Conservation (phyloP, 345 rosid species). For the Bruguiera parviflora region DNA sequence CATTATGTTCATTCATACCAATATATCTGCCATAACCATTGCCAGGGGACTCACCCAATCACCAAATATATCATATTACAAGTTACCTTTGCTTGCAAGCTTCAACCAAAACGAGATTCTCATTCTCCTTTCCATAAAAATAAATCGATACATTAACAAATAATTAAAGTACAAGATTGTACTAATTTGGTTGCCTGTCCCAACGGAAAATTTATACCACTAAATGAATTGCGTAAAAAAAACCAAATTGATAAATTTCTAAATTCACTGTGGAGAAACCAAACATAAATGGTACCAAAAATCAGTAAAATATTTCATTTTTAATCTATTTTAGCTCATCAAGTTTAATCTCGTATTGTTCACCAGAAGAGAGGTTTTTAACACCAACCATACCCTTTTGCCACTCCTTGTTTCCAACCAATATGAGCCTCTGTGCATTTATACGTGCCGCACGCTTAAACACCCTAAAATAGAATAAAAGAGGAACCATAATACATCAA, state of each 20-base stretch:
- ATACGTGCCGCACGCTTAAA: slow-evolving; percentile 82
- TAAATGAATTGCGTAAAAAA: not conserved
- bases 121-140: no score
- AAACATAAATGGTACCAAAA: not conserved
- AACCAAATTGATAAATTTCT: not conserved
- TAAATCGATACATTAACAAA: no score
- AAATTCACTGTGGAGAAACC: not conserved
- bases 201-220: not conserved
- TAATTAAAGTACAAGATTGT: no score
- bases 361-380: slow-evolving; percentile 67
- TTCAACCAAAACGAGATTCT: no score
- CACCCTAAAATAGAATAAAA: slow-evolving; percentile 46
- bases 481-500: not conserved
- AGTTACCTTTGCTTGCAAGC: no score
- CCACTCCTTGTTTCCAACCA: slow-evolving; percentile 84
- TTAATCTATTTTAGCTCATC: slow-evolving; percentile 48
- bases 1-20: no score
- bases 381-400: slow-evolving; percentile 75
- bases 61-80: no score
- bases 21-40: no score
- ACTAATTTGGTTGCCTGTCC: not conserved
- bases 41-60: no score
- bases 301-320: not conserved
- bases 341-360: slow-evolving; percentile 73
- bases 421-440: slow-evolving; percentile 68